Base-by-base conservation (phyloP, 306 rosid species). In the Clitoria ternatea region DNA sequence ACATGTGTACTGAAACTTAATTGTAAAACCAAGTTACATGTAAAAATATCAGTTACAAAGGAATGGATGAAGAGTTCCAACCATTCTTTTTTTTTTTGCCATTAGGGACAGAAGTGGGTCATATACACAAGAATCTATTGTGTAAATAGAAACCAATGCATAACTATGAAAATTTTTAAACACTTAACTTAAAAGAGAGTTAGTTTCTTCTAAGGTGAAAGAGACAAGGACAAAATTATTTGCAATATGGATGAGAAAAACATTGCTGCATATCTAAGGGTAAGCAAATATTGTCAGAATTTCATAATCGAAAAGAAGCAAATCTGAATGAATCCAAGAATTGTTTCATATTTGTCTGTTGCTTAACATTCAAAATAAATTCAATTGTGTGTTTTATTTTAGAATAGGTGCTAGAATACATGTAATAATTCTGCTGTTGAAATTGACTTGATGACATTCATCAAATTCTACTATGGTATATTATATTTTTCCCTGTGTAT, bases 181-280 rank as follows among this genome's bases (percentile, higher is more conserved):
- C n/a, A n/a, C n/a, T n/a, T n/a, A n/a, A n/a, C n/a, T n/a, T n/a
- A n/a, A n/a, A n/a, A n/a, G n/a, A n/a, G n/a, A n/a, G n/a, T n/a
- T n/a, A n/a, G n/a, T n/a, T n/a, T n/a, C n/a, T n/a, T n/a, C n/a
- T n/a, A n/a, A n/a, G n/a, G 98, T 59, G 98, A 92, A 78, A 88
- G 89, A 83, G 98, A 92, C 89, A 92, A 75, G 86, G 98, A 92
- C 70, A 89, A 92, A 83, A 87, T 92, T 72, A 87, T 92, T 56
- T 92, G 98, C 80, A 88, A 85, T 59, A 96, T 90, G 59, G 98
- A 90, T 66, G 98, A 92, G 88, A 90, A 88, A 83, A 96, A 92
- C 84, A 92, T 92, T 52, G 98, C 98, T 24, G 96, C 90, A 69
- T 96, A 92, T 82, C 90, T 92, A 59, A 82, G 98, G 92, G 98